Evolutionary conservation across 169 alveolate genomes (phyloP).

Genomic region (Plasmodium adleri): DNA sequence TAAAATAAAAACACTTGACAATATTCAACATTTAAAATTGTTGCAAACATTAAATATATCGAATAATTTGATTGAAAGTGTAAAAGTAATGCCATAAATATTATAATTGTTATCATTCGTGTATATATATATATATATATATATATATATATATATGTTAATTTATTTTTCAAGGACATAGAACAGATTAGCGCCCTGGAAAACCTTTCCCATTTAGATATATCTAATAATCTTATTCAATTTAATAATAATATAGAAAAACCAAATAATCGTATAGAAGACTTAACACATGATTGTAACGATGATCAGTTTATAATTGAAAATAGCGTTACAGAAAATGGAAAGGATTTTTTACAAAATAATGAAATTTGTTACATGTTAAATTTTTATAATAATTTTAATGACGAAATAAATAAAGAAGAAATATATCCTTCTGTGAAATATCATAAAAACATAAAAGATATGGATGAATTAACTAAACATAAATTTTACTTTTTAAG

Average conservation of each 20-base stretch:
- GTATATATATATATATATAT: background rate
- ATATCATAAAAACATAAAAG: constrained; percentile 46
- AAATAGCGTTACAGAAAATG: too few relatives aligned
- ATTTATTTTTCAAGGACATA: constrained; percentile 25
- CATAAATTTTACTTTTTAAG: constrained; percentile 45
- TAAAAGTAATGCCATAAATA: constrained; percentile 12
- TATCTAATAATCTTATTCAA: constrained; percentile 22
- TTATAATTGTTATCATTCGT: background rate
- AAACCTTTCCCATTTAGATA: constrained; percentile 47
- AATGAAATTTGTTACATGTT: background rate
- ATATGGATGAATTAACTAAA: constrained; percentile 33
- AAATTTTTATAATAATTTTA: constrained; percentile 20
- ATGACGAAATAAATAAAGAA: constrained; percentile 18
- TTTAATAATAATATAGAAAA: constrained; percentile 12
- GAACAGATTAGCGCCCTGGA: constrained; percentile 12
- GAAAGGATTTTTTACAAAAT: background rate
- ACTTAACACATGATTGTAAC: background rate
- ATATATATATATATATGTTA: background rate
- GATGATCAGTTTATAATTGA: too few relatives aligned
- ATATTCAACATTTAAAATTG: constrained; percentile 59
- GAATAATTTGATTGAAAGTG: constrained; percentile 30
- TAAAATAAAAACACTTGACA: constrained; percentile 82
- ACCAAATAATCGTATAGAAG: background rate
- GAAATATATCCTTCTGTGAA: constrained; percentile 9
- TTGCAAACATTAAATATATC: constrained; percentile 53